Evolutionary conservation across 208 protist species (phyloP).

Genomic region (Trypanosoma boissoni): DNA sequence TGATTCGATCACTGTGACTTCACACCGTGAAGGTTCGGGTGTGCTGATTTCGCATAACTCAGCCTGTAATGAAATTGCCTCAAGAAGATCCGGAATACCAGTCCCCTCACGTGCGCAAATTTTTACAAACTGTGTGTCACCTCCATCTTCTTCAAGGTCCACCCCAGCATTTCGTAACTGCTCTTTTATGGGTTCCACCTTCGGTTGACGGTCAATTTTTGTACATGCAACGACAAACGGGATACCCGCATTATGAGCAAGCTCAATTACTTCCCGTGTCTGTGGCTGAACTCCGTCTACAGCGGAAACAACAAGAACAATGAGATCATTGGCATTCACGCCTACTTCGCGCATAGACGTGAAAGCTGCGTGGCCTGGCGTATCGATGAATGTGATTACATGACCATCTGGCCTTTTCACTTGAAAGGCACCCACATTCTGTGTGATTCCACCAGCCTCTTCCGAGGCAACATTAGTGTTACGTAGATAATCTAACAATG

Average conservation of each 20-base stretch:
- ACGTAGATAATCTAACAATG: conserved; percentile 94
- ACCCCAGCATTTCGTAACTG: conserved; percentile 79
- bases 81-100: conserved; percentile 86
- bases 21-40: conserved; percentile 58
- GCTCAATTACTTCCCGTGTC: conserved; percentile 90
- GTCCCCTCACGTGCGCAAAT: conserved; percentile 90
- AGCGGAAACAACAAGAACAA: conserved; percentile 95
- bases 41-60: conserved; percentile 91
- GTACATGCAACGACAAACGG: conserved; percentile 96
- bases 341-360: conserved; percentile 94
- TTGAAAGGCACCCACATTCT: conserved; percentile 95
- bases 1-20: conserved; percentile 93
- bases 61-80: conserved; percentile 85
- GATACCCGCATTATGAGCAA: conserved; percentile 59
- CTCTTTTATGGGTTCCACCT: conserved; percentile 74
- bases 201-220: conserved; percentile 95
- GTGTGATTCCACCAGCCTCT: conserved; percentile 98
- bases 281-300: conserved; percentile 96
- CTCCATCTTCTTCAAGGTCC: conserved; percentile 92
- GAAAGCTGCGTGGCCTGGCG: conserved; percentile 96
- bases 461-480: conserved; percentile 89
- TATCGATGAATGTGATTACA: conserved; percentile 97
- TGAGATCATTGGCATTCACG: conserved; percentile 94
- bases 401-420: conserved; percentile 45
- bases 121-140: conserved; percentile 89